Evolutionary conservation across 177 flowering plant genomes (phyloP), one percentile per base, ranked within the genome.

Genomic region (Tripterygium wilfordii): DNA sequence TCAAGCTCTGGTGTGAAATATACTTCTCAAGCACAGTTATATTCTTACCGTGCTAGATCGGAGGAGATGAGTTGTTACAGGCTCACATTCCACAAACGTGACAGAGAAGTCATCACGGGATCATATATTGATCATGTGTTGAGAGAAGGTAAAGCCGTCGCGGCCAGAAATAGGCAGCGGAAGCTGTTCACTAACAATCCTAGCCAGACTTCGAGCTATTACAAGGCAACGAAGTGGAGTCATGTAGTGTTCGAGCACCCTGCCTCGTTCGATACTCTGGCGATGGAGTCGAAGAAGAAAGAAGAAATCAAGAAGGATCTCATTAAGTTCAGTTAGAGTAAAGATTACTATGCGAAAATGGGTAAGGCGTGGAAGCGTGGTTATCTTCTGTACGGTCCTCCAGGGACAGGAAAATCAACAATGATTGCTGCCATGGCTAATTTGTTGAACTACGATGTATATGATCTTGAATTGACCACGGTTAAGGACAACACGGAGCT

Each of bases 171-270:
- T 31, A 57, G 88, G 57, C 75, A 69, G 65, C 25, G 78, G 30
- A 72, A 60, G 77, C 76, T 83, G 10, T 80, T 51, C 59, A 75
- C 85, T 8, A 81, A 83, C 61, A 60, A 49, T 30, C 42, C 42
- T 8, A 38, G 42, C 13, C 5, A 16, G 7, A 10, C 15, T 5
- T 38, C 21, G 42, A 4, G 18, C 21, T 3, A 3, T 4, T 38
- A 21, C 21, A 38, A 19, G 13, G 19, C 21, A 6, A 19, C 5
- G 3, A 38, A 38, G 18, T 31, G 36, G 49, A 30, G 36, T 15
- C 49, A 46, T 21, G 49, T 30, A 18, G n/a, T 41, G 18, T 51
- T 40, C 10, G 56, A 51, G 22, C 56, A 51, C 56, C 56, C 56
- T 2, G 48, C 56, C 22, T 30, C 48, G 7, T 53, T 53, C n/a